A percentile compares a stretch with the other conserved stretches of the same genome.
These are phyloP conservation scores for Tricladium varicosporioides DNA, from an alignment of 2,329 filamentous ascomycete genomes.

Conservation along the genomic window DNA sequence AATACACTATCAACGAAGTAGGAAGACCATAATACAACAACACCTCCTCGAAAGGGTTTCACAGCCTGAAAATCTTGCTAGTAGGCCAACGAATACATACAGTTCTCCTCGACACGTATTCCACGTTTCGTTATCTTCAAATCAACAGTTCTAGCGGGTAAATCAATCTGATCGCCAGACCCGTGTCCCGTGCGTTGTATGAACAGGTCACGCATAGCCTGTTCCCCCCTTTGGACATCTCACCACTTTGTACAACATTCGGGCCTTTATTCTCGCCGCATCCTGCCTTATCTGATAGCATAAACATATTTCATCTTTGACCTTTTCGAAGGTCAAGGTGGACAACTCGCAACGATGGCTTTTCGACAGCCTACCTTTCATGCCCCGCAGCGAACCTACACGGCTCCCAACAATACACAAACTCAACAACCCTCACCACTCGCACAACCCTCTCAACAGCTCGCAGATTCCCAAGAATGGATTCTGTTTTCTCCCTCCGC, in stretches of 20 bases:
- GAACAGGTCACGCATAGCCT: not conserved
- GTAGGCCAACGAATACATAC: no score
- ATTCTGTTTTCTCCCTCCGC: slow-evolving; percentile 84
- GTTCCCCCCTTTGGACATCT: not conserved
- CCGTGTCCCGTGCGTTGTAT: not conserved
- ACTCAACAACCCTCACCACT: slow-evolving; percentile 31
- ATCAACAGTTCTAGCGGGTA: not conserved
- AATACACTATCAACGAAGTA: not conserved
- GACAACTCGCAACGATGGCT: slow-evolving; percentile 42
- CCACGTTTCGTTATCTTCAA: not conserved
- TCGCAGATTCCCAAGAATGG: slow-evolving; percentile 87
- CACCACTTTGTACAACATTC: not conserved
- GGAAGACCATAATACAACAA: not conserved
- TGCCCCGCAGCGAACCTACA: slow-evolving; percentile 46
- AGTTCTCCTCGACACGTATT: not conserved
- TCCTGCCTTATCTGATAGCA: not conserved
- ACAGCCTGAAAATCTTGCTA: no score
- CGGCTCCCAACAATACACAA: slow-evolving; percentile 39
- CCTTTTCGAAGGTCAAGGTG: not conserved
- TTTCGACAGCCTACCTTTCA: slow-evolving; percentile 60
- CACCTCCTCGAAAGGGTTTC: not conserved
- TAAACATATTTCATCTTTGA: not conserved
- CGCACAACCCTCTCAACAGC: slow-evolving; percentile 28
- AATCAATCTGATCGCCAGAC: not conserved
- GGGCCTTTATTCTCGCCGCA: not conserved